A percentile compares a stretch with the other conserved stretches of the same genome.
Conservation (phyloP, 148 eudicot species). For the Rheum nobile region DNA sequence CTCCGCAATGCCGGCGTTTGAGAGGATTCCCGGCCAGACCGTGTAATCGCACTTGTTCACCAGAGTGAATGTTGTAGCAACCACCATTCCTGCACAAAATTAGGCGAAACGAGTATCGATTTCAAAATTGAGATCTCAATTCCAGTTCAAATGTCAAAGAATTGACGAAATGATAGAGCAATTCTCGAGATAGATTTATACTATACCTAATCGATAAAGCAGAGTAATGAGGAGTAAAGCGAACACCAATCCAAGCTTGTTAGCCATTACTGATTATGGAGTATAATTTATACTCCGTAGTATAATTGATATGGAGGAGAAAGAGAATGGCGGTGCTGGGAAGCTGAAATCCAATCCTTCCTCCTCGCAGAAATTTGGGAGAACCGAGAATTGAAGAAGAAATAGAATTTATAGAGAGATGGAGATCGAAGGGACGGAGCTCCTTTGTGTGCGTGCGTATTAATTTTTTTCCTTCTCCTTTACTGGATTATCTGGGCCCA, state of each 20-base stretch:
- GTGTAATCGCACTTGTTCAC: conserved; percentile 54
- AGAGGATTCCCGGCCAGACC: conserved; percentile 70
- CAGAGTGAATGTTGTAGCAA: conserved; percentile 35
- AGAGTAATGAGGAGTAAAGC: neutral
- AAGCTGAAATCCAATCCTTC: neutral
- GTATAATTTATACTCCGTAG: neutral
- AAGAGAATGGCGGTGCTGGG: neutral
- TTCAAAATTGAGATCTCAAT: neutral
- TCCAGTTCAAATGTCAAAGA: neutral
- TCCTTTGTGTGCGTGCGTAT: neutral
- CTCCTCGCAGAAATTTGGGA: neutral
- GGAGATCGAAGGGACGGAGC: neutral
- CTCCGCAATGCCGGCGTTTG: conserved; percentile 54
- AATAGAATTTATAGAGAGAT: neutral
- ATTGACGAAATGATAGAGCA: neutral
- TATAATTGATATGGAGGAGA: neutral
- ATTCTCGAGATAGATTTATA: neutral
- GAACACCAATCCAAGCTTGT: neutral
- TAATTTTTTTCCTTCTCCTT: neutral
- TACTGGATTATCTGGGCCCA: neutral
- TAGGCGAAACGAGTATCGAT: neutral
- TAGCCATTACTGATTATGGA: neutral
- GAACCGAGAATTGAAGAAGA: neutral
- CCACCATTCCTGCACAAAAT: neutral
- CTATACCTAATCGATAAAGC: neutral